Evolutionary conservation across 2,329 filamentous ascomycete genomes (phyloP).

Genomic region (Exophiala calicioides): DNA sequence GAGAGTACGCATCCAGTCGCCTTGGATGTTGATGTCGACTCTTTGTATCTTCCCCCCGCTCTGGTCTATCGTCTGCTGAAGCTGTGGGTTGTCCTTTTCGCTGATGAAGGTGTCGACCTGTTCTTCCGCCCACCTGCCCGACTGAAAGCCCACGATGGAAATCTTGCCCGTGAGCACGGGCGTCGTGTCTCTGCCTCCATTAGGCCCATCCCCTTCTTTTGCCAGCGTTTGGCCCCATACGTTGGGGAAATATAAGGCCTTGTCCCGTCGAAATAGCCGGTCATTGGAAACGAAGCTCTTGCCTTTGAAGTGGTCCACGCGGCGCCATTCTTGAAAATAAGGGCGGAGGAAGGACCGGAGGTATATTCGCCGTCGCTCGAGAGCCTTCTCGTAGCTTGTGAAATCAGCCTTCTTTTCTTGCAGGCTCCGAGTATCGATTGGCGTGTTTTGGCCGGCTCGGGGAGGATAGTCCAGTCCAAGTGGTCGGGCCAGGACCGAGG

Average conservation of each 20-base stretch:
- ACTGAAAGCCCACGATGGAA: slow-evolving; percentile 78
- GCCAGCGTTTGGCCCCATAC: slow-evolving; percentile 74
- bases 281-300: slow-evolving; percentile 89
- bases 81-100: slow-evolving; percentile 65
- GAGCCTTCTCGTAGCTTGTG: slow-evolving; percentile 80
- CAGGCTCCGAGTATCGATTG: slow-evolving; percentile 67
- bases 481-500: slow-evolving; percentile 64
- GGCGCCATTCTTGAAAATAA: slow-evolving; percentile 95
- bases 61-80: slow-evolving; percentile 63
- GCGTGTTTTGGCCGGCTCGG: slow-evolving; percentile 75
- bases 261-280: slow-evolving; percentile 77
- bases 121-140: slow-evolving; percentile 78
- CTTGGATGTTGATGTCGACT: slow-evolving; percentile 86
- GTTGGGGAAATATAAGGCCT: slow-evolving; percentile 92
- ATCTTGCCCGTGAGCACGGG: slow-evolving; percentile 70
- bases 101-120: slow-evolving; percentile 75
- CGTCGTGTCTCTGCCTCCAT: slow-evolving; percentile 68
- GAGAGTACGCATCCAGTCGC: slow-evolving; percentile 67
- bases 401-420: slow-evolving; percentile 75
- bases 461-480: slow-evolving; percentile 81
- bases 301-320: slow-evolving; percentile 77
- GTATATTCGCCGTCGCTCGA: slow-evolving; percentile 74
- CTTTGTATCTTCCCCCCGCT: slow-evolving; percentile 63
- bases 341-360: slow-evolving; percentile 77
- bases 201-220: slow-evolving; percentile 41